phyloP scores from a whole-genome alignment of 345 rosid species.

The Pelargonium nanum region DNA sequence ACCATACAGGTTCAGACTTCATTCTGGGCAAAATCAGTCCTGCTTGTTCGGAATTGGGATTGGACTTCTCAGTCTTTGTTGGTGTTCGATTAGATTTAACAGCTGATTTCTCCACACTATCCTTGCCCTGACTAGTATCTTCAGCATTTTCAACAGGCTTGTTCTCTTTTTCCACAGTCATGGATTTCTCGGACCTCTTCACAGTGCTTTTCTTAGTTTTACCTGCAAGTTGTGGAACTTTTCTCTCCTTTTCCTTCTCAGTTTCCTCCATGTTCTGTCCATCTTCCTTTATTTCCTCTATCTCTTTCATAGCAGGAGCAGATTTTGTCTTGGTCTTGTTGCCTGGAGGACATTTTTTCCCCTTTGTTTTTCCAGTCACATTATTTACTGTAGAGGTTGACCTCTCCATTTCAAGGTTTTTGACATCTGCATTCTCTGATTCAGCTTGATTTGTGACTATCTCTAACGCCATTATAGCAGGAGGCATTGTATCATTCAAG shows the following conservation, averaged over 20 bases:
- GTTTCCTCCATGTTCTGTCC: neutral
- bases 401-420: neutral
- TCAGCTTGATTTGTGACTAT: neutral
- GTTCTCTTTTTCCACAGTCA: slow-evolving; percentile 35
- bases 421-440: neutral
- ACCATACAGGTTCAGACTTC: slow-evolving; percentile 35
- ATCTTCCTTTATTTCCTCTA: neutral
- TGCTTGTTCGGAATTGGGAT: slow-evolving; percentile 10
- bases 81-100: slow-evolving; percentile 17
- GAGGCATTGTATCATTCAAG: neutral
- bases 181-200: slow-evolving; percentile 10
- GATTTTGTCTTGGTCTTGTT: slow-evolving; percentile 8
- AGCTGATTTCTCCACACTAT: slow-evolving; percentile 16
- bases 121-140: slow-evolving; percentile 6
- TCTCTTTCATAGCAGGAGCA: neutral
- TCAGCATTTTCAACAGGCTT: slow-evolving; percentile 15
- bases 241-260: neutral
- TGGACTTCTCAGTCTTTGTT: slow-evolving; percentile 13
- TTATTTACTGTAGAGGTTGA: neutral
- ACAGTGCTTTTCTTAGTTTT: neutral
- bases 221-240: neutral
- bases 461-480: neutral
- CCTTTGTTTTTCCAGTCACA: slow-evolving; percentile 2
- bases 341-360: slow-evolving; percentile 5
- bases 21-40: slow-evolving; percentile 15